phyloP scores from a whole-genome alignment of 192 early-diverging fungal species.

The Mortierella antarctica region DNA sequence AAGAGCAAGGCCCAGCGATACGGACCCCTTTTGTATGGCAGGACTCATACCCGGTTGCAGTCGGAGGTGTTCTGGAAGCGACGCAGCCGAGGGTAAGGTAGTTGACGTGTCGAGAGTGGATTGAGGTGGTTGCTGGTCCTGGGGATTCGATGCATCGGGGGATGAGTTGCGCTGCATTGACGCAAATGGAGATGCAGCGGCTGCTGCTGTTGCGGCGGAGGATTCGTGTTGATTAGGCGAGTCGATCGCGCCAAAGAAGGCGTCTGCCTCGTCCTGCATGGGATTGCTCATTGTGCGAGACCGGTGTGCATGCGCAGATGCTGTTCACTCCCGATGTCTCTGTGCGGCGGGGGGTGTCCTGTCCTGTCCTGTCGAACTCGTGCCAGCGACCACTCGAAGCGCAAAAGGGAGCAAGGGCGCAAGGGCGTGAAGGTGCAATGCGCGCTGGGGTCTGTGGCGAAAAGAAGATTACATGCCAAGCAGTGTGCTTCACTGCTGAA shows the following conservation, averaged over 20 bases:
- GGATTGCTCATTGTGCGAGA: slow-evolving; percentile 3
- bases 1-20: slow-evolving; percentile 37
- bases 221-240: slow-evolving; percentile 4
- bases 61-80: not conserved
- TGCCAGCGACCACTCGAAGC: too few relatives aligned
- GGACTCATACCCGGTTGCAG: slow-evolving; percentile 44
- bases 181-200: not conserved
- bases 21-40: slow-evolving; percentile 34
- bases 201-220: not conserved
- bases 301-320: not conserved
- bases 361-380: too few relatives aligned
- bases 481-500: too few relatives aligned
- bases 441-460: too few relatives aligned
- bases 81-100: not conserved
- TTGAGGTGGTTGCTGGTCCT: not conserved
- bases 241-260: slow-evolving; percentile 33
- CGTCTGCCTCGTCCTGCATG: slow-evolving; percentile 31
- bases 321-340: not conserved
- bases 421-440: too few relatives aligned
- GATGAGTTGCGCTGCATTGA: too few relatives aligned
- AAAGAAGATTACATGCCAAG: too few relatives aligned
- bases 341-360: not conserved
- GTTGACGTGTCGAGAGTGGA: not conserved
- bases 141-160: not conserved
- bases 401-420: too few relatives aligned